These are phyloP conservation scores for Globisporangium rhizosaccharum DNA, from an alignment of 352 stramenopile genomes.

Conservation along the genomic window DNA sequence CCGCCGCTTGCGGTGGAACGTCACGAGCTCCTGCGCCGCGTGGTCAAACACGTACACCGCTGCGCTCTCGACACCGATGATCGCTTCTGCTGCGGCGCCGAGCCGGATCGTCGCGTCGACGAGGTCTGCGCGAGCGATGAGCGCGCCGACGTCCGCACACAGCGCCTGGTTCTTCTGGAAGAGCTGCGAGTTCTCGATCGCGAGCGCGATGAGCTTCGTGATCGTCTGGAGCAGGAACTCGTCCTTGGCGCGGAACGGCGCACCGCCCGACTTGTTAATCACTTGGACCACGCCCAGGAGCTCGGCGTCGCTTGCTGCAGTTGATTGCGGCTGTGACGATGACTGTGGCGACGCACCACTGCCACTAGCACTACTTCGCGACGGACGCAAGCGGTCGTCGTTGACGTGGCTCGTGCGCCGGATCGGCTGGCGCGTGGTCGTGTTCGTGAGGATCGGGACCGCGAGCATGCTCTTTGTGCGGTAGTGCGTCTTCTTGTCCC, in stretches of 20 bases:
- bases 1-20: conserved; percentile 64
- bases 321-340: conserved; percentile 1
- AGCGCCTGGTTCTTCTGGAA: conserved; percentile 79
- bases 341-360: too few species aligned
- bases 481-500: conserved; percentile 78
- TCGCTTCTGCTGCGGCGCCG: conserved; percentile 47
- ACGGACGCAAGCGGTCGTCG: background rate
- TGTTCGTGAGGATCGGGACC: conserved; percentile 59
- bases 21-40: conserved; percentile 43
- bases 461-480: conserved; percentile 78
- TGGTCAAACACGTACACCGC: conserved; percentile 57
- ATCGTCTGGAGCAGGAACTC: conserved; percentile 73
- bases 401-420: conserved; percentile 11
- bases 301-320: conserved; percentile 18
- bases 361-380: too few species aligned
- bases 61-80: conserved; percentile 66
- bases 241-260: conserved; percentile 72
- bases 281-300: conserved; percentile 74
- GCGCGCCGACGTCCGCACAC: conserved; percentile 50
- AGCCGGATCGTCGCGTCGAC: conserved; percentile 55
- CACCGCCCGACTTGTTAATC: conserved; percentile 76
- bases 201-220: conserved; percentile 69
- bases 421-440: conserved; percentile 16
- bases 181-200: conserved; percentile 76
- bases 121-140: conserved; percentile 57